phyloP scores from a whole-genome alignment of 352 stramenopile genomes.

The Pythium aristosporum region DNA sequence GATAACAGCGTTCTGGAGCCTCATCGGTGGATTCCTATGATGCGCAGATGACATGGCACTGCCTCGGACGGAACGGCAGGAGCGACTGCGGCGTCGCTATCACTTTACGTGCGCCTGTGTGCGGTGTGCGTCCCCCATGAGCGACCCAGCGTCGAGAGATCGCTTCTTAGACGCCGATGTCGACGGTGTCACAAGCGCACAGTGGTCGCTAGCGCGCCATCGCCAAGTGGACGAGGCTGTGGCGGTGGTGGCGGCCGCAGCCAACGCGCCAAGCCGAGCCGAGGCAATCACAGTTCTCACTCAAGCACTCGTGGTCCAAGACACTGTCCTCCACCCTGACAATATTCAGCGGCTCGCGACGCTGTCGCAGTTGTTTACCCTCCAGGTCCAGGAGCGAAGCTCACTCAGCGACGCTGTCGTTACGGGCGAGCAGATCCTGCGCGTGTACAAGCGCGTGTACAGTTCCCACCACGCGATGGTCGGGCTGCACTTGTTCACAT shows the following conservation, averaged over 20 bases:
- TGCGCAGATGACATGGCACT: conserved; percentile 62
- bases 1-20: too few species aligned
- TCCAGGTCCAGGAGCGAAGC: conserved; percentile 44
- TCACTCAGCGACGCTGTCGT: conserved; percentile 28
- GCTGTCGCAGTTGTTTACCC: conserved; percentile 50
- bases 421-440: conserved; percentile 47
- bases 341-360: conserved; percentile 52
- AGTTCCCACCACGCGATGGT: conserved; percentile 56
- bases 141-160: conserved; percentile 32
- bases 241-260: conserved; percentile 7
- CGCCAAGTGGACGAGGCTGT: conserved; percentile 33
- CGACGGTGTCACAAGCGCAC: conserved; percentile 34
- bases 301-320: conserved; percentile 30
- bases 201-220: conserved; percentile 36
- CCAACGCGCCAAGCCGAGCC: not conserved
- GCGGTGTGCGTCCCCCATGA: conserved; percentile 42
- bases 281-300: not conserved
- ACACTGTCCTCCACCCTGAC: conserved; percentile 32
- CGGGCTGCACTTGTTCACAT: conserved; percentile 62
- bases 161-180: conserved; percentile 50
- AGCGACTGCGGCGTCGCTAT: conserved; percentile 50
- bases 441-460: conserved; percentile 65
- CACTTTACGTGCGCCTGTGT: conserved; percentile 59
- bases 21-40: too few species aligned
- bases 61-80: conserved; percentile 43